Evolutionary conservation across 495 filamentous ascomycete genomes (phyloP), one percentile per base, ranked within the genome.

Genomic region (Penicillium steckii): DNA sequence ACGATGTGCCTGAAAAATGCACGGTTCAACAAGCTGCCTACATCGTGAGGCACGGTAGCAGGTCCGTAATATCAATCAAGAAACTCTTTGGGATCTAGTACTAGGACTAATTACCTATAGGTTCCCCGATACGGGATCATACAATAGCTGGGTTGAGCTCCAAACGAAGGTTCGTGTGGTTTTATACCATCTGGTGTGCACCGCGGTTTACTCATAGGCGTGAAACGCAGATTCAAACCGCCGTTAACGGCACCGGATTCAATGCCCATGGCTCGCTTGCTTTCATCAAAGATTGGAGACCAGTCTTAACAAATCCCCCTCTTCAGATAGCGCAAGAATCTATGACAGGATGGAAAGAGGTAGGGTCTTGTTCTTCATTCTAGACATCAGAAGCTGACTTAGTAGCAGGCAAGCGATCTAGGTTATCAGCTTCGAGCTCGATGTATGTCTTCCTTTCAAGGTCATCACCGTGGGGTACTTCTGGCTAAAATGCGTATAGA

Each of bases 271-370:
- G 72, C 22, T 53, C 59, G 8, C 53, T 81, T 30, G 60, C 69
- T 15, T 83, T 84, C 59, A 67, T 84, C 18, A 32, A 71, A 13
- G 55, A 66, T n/a, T 85, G 82, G 82, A 64, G 62, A 19, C 73
- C 82, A 1, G 75, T 78, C 1, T 67, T 82, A 27, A 74, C 65
- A 3, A 65, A 80, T 53, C 72, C 79, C 1, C 60, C 60, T 1
- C 48, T 70, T 21, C 73, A 85, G 56, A 77, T 83, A 26, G 63
- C 71, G 0, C 72, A 78, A 52, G 65, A 81, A 29, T 78, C 74
- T 13, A 65, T 75, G 22, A 82, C 79, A 7, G 82, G 82, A 3
- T 80, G 74, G 52, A 81, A 81, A 52, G 82, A 85, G 67, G 58
- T 61, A 49, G 23, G 53, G 29, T 51, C 24, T 17, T 19, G 67